Conservation (phyloP, 768 basidiomycete genomes). For the Phylloporus rhodoxanthus region DNA sequence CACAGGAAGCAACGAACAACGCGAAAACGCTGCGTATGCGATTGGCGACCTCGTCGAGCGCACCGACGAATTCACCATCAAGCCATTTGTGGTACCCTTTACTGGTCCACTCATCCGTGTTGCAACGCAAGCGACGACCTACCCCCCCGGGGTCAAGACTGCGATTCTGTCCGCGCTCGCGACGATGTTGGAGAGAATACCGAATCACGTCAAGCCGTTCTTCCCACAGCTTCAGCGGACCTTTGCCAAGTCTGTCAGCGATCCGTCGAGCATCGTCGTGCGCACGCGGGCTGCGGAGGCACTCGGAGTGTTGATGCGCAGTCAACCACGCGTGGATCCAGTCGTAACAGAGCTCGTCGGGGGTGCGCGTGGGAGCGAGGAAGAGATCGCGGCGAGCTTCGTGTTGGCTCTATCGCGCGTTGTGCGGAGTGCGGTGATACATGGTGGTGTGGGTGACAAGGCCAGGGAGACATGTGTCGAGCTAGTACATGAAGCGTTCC, state of each 20-base stretch:
- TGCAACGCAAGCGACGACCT: conserved; percentile 81
- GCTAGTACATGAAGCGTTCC: conserved; percentile 73
- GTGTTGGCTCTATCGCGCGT: conserved; percentile 74
- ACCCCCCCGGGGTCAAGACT: conserved; percentile 89
- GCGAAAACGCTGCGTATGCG: conserved; percentile 92
- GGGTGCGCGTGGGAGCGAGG: conserved; percentile 57
- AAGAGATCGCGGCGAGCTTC: conserved; percentile 67
- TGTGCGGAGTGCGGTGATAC: conserved; percentile 49
- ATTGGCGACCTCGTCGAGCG: conserved; percentile 93
- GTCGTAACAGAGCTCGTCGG: conserved; percentile 84
- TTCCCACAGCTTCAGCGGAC: conserved; percentile 97
- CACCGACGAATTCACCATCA: conserved; percentile 80
- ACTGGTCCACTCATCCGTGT: conserved; percentile 95
- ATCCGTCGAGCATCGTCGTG: conserved; percentile 71
- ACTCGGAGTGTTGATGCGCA: conserved; percentile 84
- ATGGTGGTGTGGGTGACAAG: conserved; percentile 70
- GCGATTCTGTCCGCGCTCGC: conserved; percentile 84
- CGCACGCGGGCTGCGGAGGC: conserved; percentile 79
- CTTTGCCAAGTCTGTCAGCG: conserved; percentile 88
- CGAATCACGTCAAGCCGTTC: conserved; percentile 91
- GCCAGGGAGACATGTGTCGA: conserved; percentile 69
- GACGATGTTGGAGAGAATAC: conserved; percentile 80
- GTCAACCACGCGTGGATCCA: conserved; percentile 86
- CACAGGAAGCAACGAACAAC: conserved; percentile 88
- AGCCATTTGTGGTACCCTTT: conserved; percentile 91